Evolutionary conservation across 306 rosid genomes (phyloP).

Genomic region (Glycine soja): DNA sequence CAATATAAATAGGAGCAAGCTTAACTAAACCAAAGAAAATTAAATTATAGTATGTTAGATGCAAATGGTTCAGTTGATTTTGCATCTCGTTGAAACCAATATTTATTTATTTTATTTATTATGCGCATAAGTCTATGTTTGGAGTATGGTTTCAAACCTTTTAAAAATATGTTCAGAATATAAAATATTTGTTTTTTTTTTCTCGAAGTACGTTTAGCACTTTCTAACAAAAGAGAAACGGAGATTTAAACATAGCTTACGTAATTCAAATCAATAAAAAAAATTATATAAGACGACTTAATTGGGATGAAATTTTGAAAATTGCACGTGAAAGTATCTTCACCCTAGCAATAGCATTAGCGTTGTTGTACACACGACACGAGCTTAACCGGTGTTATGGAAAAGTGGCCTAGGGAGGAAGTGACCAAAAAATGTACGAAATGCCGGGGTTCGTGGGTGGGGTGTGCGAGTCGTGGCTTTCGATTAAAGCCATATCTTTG

Average conservation of each 20-base stretch:
- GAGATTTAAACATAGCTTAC: no score
- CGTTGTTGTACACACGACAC: not conserved
- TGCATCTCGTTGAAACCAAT: not conserved
- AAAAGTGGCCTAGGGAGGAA: slow-evolving; percentile 10
- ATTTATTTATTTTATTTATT: not conserved
- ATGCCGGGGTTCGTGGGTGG: slow-evolving; percentile 28
- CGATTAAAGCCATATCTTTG: slow-evolving; percentile 61
- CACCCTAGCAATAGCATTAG: not conserved
- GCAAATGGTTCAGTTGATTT: not conserved
- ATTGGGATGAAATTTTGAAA: not conserved
- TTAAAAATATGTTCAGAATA: no score
- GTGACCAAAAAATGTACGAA: slow-evolving; percentile 25
- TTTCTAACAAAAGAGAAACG: no score
- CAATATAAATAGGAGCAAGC: not conserved
- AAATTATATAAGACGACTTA: no score
- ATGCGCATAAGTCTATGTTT: no score
- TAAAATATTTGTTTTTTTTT: no score
- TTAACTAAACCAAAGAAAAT: not conserved
- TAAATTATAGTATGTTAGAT: not conserved
- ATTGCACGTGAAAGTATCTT: not conserved
- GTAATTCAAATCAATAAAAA: no score
- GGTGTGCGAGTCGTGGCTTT: not conserved
- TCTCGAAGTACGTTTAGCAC: no score
- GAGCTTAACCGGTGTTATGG: not conserved
- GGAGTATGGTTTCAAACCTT: no score